A percentile compares a stretch with the other conserved stretches of the same genome.
Conservation (phyloP, 768 basidiomycete species). For the Tremella fuciformis region DNA sequence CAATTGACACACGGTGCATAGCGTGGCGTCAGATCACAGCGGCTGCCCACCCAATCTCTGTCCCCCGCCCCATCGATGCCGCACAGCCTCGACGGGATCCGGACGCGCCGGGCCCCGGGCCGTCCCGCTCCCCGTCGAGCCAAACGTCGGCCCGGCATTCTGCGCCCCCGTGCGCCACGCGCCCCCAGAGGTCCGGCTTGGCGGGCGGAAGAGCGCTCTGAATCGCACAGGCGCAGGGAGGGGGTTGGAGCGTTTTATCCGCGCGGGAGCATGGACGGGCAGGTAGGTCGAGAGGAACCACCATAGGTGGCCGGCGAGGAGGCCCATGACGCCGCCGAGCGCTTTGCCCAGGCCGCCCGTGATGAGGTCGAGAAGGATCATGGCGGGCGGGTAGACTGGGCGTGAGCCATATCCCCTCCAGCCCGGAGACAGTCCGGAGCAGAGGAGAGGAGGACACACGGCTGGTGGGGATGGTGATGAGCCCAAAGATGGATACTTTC, state of each 20-base stretch:
- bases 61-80: conserved; percentile 48
- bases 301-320: conserved; percentile 49
- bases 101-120: neutral
- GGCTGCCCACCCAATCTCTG: conserved; percentile 44
- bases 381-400: conserved; percentile 46
- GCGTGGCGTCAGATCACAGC: conserved; percentile 14
- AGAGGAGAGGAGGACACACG: conserved; percentile 25
- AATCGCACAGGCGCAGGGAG: conserved; percentile 36
- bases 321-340: conserved; percentile 39
- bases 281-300: conserved; percentile 49
- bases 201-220: conserved; percentile 25
- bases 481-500: conserved; percentile 49
- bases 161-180: conserved; percentile 12
- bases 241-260: conserved; percentile 40
- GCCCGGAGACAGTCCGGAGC: neutral
- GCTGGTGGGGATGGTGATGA: conserved; percentile 48
- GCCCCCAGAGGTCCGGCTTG: conserved; percentile 11
- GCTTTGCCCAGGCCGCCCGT: conserved; percentile 48
- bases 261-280: conserved; percentile 41
- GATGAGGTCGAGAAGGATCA: conserved; percentile 46
- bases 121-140: conserved; percentile 8
- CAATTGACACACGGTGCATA: too few species aligned
- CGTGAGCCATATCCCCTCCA: neutral
- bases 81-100: conserved; percentile 29
- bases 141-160: conserved; percentile 6